These are phyloP conservation scores for Tolypocladium paradoxum DNA, from an alignment of 2,329 filamentous ascomycete genomes.

Conservation along the genomic window DNA sequence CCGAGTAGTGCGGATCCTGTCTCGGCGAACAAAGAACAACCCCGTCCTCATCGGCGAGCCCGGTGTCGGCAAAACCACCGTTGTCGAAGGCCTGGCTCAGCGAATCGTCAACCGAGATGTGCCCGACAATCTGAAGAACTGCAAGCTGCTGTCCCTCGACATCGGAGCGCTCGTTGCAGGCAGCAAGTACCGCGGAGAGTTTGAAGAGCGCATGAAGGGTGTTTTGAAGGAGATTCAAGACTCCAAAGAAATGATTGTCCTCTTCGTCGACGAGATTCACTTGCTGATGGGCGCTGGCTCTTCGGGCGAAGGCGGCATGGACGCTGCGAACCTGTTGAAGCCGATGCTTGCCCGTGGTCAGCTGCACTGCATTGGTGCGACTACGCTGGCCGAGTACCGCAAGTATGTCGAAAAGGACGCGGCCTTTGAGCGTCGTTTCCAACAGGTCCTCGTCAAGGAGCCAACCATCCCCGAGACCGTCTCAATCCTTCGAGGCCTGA, in stretches of 20 bases:
- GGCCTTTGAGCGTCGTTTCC: conserved; percentile 96
- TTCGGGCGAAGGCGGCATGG: conserved; percentile 95
- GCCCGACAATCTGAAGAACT: conserved; percentile 86
- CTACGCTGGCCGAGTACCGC: conserved; percentile 87
- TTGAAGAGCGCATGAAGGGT: conserved; percentile 98
- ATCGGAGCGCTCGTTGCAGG: conserved; percentile 91
- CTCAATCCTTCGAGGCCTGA: conserved; percentile 94
- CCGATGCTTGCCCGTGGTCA: conserved; percentile 96
- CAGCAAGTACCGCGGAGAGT: conserved; percentile 97
- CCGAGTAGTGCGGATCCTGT: conserved; percentile 82
- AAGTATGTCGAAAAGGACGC: conserved; percentile 99
- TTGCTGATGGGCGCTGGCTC: conserved; percentile 95
- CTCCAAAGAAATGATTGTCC: conserved; percentile 90
- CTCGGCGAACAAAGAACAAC: conserved; percentile 95
- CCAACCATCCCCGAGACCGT: conserved; percentile 81
- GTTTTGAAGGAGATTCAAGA: conserved; percentile 94
- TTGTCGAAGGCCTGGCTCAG: conserved; percentile 90
- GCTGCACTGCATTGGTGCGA: conserved; percentile 95
- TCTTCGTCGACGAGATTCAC: conserved; percentile 98
- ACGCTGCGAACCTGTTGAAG: conserved; percentile 93
- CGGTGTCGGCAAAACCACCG: conserved; percentile 96
- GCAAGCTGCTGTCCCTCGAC: conserved; percentile 88
- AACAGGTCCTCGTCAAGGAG: conserved; percentile 96
- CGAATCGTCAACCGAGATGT: conserved; percentile 96
- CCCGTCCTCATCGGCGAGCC: conserved; percentile 95